Evolutionary conservation across 306 rosid genomes (phyloP).

Genomic region (Corylus heterophylla): DNA sequence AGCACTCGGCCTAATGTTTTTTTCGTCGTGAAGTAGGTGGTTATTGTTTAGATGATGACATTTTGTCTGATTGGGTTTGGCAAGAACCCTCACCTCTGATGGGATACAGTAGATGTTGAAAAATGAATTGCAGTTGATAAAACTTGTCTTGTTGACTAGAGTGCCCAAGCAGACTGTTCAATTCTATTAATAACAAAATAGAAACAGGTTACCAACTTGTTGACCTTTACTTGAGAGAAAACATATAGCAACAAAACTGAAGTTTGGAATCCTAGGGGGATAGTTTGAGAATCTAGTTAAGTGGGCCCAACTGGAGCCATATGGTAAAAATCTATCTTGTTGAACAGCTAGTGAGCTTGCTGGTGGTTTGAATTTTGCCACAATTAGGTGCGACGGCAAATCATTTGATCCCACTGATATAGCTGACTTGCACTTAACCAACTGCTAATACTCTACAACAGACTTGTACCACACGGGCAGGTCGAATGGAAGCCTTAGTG

Average conservation of each 20-base stretch:
- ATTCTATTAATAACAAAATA: not conserved
- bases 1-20: not conserved
- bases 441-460: not conserved
- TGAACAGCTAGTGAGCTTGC: not conserved
- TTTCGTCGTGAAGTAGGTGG: not conserved
- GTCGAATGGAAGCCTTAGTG: too few species aligned
- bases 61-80: not conserved
- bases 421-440: too few species aligned
- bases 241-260: not conserved
- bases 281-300: not conserved
- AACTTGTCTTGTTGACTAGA: constrained; percentile 4
- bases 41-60: not conserved
- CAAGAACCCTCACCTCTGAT: not conserved
- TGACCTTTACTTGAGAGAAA: not conserved
- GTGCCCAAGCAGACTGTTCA: not conserved
- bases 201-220: constrained; percentile 6
- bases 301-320: not conserved
- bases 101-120: not conserved
- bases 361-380: not conserved
- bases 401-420: not conserved
- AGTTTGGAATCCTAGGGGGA: not conserved
- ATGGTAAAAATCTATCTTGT: not conserved
- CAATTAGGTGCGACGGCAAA: not conserved
- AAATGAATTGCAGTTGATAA: not conserved
- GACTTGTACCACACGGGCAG: too few species aligned